These are phyloP conservation scores for Thelonectria discophora DNA, from an alignment of 2,329 filamentous ascomycete species.

Conservation along the genomic window DNA sequence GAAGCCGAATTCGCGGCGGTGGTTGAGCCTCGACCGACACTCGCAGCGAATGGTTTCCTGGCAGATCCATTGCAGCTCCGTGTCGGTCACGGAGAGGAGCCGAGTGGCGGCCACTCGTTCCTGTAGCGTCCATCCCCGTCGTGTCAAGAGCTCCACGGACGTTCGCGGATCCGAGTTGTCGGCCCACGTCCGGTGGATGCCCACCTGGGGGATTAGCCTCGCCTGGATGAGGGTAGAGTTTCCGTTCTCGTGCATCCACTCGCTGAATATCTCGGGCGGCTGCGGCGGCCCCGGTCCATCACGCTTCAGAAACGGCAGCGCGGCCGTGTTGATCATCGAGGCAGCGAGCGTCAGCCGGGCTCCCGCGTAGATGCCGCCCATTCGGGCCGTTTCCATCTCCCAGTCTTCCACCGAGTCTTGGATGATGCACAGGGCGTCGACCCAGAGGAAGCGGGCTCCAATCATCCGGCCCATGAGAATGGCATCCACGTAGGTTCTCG, in stretches of 20 bases:
- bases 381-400: slow-evolving; percentile 29
- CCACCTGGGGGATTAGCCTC: slow-evolving; percentile 22
- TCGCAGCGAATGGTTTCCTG: slow-evolving; percentile 36
- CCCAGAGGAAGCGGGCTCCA: slow-evolving; percentile 17
- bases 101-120: slow-evolving; percentile 30
- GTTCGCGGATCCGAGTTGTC: slow-evolving; percentile 13
- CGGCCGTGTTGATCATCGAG: slow-evolving; percentile 25
- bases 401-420: slow-evolving; percentile 18
- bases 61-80: slow-evolving; percentile 33
- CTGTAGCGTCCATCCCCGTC: slow-evolving; percentile 33
- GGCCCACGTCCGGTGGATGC: slow-evolving; percentile 33
- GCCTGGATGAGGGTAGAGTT: not conserved
- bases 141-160: slow-evolving; percentile 25
- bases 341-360: slow-evolving; percentile 32
- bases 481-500: slow-evolving; percentile 24
- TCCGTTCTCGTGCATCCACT: not conserved
- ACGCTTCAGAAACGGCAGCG: not conserved
- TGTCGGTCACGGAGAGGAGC: slow-evolving; percentile 26
- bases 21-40: slow-evolving; percentile 38
- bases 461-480: slow-evolving; percentile 3
- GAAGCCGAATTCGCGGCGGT: slow-evolving; percentile 34
- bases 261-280: not conserved
- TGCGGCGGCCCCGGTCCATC: not conserved
- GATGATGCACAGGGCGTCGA: slow-evolving; percentile 20
- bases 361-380: slow-evolving; percentile 30